Conservation (phyloP, 495 filamentous ascomycete species). For the Amphirosellinia nigrospora region DNA sequence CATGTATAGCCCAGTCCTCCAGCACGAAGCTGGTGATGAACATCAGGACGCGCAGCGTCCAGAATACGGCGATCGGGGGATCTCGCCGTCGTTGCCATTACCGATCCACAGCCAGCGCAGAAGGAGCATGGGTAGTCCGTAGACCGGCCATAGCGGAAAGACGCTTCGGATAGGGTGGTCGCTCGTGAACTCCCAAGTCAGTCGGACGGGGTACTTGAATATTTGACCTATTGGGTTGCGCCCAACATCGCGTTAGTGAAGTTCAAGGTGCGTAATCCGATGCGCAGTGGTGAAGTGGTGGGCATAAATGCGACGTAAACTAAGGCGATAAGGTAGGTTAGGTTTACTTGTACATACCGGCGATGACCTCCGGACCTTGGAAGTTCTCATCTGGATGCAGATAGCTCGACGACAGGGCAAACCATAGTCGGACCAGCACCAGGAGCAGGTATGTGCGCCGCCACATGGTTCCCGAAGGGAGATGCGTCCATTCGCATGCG, state of each 20-base stretch:
- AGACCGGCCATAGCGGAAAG: conserved; percentile 94
- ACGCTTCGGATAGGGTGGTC: conserved; percentile 86
- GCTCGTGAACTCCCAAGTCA: conserved; percentile 95
- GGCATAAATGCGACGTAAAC: background rate
- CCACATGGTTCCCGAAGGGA: conserved; percentile 69
- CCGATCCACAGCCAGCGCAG: conserved; percentile 83
- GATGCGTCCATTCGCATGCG: conserved; percentile 30
- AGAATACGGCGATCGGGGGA: conserved; percentile 82
- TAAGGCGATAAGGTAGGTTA: background rate
- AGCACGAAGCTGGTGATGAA: conserved; percentile 93
- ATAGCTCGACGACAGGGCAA: conserved; percentile 93
- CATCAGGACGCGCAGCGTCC: conserved; percentile 84
- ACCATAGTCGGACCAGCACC: conserved; percentile 86
- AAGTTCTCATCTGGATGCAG: conserved; percentile 99
- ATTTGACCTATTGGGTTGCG: conserved; percentile 70
- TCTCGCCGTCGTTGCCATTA: conserved; percentile 61
- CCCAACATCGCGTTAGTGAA: conserved; percentile 31
- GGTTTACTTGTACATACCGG: conserved; percentile 65
- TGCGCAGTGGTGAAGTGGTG: background rate
- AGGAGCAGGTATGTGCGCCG: conserved; percentile 86
- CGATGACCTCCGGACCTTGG: conserved; percentile 95
- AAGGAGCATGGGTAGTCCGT: conserved; percentile 89
- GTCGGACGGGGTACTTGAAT: conserved; percentile 82
- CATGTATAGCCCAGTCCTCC: conserved; percentile 96
- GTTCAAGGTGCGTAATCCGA: conserved; percentile 14